Percentiles rank a stretch among this genome's conserved stretches.
These are phyloP conservation scores for Cetradonia linearis DNA, from an alignment of 495 filamentous ascomycete species.

Conservation along the genomic window DNA sequence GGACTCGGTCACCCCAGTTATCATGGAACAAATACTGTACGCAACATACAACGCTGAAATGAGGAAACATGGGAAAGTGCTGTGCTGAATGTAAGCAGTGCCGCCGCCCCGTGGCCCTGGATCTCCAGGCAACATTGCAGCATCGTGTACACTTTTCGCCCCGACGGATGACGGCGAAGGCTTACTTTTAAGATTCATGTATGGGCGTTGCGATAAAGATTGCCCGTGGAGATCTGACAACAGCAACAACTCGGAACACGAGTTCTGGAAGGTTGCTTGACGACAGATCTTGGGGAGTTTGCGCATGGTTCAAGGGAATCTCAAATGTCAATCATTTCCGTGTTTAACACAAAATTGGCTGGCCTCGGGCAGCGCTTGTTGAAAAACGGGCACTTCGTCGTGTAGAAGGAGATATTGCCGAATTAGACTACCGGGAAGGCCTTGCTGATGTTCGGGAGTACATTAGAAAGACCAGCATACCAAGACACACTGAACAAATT, in stretches of 20 bases:
- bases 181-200: not conserved
- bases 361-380: not conserved
- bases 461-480: not conserved
- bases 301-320: not conserved
- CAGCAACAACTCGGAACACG: too few species aligned
- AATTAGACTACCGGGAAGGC: not conserved
- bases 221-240: not conserved
- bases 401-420: not conserved
- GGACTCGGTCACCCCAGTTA: not conserved
- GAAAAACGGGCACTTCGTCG: not conserved
- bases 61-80: too few species aligned
- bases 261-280: not conserved
- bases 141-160: not conserved
- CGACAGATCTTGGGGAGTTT: not conserved
- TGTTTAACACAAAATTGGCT: not conserved
- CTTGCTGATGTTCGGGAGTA: not conserved
- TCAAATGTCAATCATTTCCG: not conserved
- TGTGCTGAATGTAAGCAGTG: not conserved
- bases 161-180: not conserved
- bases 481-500: too few species aligned
- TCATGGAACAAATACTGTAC: not conserved
- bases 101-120: too few species aligned
- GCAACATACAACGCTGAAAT: not conserved
- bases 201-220: not conserved
- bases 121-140: too few species aligned